Base-by-base conservation (phyloP, 768 basidiomycete genomes). In the Russula foetens region DNA sequence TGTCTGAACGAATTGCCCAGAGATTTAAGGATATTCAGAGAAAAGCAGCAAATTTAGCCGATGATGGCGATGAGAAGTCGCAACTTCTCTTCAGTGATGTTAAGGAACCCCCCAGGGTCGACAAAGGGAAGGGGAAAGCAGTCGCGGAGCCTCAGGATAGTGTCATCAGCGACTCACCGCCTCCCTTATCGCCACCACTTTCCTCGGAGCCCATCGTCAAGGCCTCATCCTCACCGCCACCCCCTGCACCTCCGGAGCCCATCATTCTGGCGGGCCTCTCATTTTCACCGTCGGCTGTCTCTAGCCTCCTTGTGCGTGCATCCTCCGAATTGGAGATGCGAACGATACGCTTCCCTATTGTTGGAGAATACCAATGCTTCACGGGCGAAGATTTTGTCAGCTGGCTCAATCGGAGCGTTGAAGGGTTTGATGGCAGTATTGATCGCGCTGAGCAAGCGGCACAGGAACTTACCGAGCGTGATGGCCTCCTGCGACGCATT, bases 281-380 rank as follows among this genome's bases (percentile, higher is more conserved):
- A 15, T 74, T 95, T 31, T 69, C 84, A 0, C 83, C 85, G 0
- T 67, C 81, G 7, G 79, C 84, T 2, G 71, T 96, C 26, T 88
- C 90, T 21, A 80, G 77, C 49, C 73, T 96, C 15, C 79, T 96
- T 29, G 75, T 77, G 2, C 82, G 84, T 50, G 92, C 93, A 41
- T 84, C 84, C 38, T 74, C 76, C 0, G 86, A 91, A 66, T 74
- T 93, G n/a, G 82, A 81, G 19, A 75, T 92, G 31, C 80, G 84
- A 35, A 74, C 87, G 7, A 78, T 93, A 31, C 84, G 86, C 39
- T 83, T 92, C 74, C 86, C 92, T 1, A 74, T 93, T 15, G 69
- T 93, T 12, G 91, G 91, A 48, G 90, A 92, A 75, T 93, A 93
- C 64, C 78, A 84, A 29, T 86, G 88, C 60, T 95, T 96, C 73